phyloP scores from a whole-genome alignment of 805 yeast species.

The Candida mattraensis region DNA sequence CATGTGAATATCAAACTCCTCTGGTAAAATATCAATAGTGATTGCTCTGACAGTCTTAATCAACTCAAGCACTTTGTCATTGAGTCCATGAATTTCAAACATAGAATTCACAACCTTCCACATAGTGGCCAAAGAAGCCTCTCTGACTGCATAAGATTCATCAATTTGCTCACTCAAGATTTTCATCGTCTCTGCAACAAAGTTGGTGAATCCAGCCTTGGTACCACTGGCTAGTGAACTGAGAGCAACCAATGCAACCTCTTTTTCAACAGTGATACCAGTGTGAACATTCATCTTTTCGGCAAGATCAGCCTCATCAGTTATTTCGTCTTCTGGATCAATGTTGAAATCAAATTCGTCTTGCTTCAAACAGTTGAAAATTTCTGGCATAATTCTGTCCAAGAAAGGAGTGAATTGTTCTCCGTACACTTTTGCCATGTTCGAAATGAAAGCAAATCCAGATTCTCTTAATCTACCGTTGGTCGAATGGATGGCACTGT shows the following conservation, averaged over 20 bases:
- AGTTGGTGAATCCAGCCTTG: slow-evolving; percentile 74
- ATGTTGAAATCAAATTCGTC: slow-evolving; percentile 74
- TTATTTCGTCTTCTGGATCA: slow-evolving; percentile 51
- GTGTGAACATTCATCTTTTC: slow-evolving; percentile 85
- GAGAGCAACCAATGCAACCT: slow-evolving; percentile 88
- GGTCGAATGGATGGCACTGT: slow-evolving; percentile 71
- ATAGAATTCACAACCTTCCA: slow-evolving; percentile 83
- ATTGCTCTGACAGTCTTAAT: slow-evolving; percentile 66
- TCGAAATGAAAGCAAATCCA: slow-evolving; percentile 89
- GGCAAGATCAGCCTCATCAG: slow-evolving; percentile 59
- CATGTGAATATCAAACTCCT: slow-evolving; percentile 83
- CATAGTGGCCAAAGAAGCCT: slow-evolving; percentile 75
- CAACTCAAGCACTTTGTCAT: slow-evolving; percentile 54
- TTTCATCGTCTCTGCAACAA: slow-evolving; percentile 66
- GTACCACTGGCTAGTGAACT: slow-evolving; percentile 89
- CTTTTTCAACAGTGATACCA: slow-evolving; percentile 94
- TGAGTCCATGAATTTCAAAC: slow-evolving; percentile 56
- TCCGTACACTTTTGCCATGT: slow-evolving; percentile 93
- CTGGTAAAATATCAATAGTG: slow-evolving; percentile 61
- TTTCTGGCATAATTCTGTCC: slow-evolving; percentile 77
- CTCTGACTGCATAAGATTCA: slow-evolving; percentile 89
- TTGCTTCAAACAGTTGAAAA: slow-evolving; percentile 80
- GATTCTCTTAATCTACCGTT: slow-evolving; percentile 89
- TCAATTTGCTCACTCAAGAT: slow-evolving; percentile 70
- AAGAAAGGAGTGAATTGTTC: slow-evolving; percentile 85